phyloP scores from a whole-genome alignment of 108 stramenopile genomes.

The Cyclotella cryptica region DNA sequence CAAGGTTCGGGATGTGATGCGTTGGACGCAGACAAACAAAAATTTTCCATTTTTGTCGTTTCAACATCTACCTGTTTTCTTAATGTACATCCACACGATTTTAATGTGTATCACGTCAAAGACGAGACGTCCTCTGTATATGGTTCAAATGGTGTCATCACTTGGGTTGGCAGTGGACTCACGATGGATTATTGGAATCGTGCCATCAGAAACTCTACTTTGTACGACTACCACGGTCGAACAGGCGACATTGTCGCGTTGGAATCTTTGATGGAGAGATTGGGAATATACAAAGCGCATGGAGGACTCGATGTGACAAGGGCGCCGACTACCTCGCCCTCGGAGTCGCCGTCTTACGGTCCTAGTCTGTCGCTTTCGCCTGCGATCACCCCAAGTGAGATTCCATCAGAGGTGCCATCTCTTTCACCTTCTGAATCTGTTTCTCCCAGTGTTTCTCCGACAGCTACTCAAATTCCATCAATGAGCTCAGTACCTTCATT shows the following conservation, averaged over 20 bases:
- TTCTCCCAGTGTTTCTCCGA: background rate
- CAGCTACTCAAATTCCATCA: background rate
- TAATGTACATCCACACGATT: slow-evolving; percentile 22
- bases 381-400: background rate
- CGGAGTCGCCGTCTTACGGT: background rate
- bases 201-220: background rate
- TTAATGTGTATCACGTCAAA: slow-evolving; percentile 8
- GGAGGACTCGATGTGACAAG: slow-evolving; percentile 13
- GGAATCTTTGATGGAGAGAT: background rate
- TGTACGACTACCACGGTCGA: slow-evolving; percentile 1
- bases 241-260: background rate
- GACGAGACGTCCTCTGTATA: background rate
- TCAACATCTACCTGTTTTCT: slow-evolving; percentile 3
- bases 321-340: slow-evolving; percentile 8
- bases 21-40: slow-evolving; percentile 6
- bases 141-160: background rate
- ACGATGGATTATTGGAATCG: slow-evolving; percentile 8
- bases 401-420: slow-evolving; percentile 4
- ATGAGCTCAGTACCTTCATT: background rate
- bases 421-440: background rate
- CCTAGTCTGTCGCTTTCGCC: background rate
- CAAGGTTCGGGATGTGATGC: slow-evolving; percentile 14
- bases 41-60: slow-evolving; percentile 16
- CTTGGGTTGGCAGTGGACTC: slow-evolving; percentile 5
- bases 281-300: background rate